Percentiles rank a stretch among this genome's conserved stretches.
Evolutionary conservation across 2,329 filamentous ascomycete genomes (phyloP).

Genomic region (Aotearoamyces nothofagi): DNA sequence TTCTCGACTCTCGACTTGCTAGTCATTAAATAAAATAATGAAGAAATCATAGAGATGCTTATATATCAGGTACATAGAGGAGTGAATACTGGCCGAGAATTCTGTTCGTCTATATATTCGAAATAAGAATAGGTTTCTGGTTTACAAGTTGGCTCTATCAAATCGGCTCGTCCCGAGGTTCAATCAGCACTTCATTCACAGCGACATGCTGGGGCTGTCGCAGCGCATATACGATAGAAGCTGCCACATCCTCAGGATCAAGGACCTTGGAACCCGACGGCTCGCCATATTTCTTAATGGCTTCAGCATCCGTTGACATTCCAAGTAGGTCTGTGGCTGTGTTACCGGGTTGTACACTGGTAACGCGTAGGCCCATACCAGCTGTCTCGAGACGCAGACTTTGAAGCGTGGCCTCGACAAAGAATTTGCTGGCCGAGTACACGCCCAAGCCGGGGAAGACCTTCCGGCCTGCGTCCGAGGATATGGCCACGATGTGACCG

Average conservation of each 20-base stretch:
- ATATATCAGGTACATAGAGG: too few relatives aligned
- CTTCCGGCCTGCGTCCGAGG: too few relatives aligned
- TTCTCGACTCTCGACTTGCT: too few relatives aligned
- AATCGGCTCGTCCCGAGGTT: conserved; percentile 63
- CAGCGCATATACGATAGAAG: conserved; percentile 59
- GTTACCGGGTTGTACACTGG: conserved; percentile 64
- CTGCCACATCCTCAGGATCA: conserved; percentile 58
- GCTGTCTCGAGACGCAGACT: conserved; percentile 61
- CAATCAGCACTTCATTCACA: conserved; percentile 69
- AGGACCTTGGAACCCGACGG: conserved; percentile 62
- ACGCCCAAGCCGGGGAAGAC: conserved; percentile 74
- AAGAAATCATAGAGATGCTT: too few relatives aligned
- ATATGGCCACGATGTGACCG: too few relatives aligned
- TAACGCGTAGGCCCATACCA: conserved; percentile 57
- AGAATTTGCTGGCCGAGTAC: conserved; percentile 75
- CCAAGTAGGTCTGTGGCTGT: conserved; percentile 56
- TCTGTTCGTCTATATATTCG: too few relatives aligned
- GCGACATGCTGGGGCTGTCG: conserved; percentile 61
- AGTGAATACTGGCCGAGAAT: too few relatives aligned
- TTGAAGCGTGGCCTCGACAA: conserved; percentile 71
- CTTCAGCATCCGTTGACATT: conserved; percentile 64
- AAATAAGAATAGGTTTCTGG: too few relatives aligned
- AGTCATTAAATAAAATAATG: too few relatives aligned
- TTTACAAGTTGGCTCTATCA: too few relatives aligned
- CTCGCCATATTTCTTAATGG: conserved; percentile 64